Conservation (phyloP, 75 land plant genomes). For the Larix kaempferi region DNA sequence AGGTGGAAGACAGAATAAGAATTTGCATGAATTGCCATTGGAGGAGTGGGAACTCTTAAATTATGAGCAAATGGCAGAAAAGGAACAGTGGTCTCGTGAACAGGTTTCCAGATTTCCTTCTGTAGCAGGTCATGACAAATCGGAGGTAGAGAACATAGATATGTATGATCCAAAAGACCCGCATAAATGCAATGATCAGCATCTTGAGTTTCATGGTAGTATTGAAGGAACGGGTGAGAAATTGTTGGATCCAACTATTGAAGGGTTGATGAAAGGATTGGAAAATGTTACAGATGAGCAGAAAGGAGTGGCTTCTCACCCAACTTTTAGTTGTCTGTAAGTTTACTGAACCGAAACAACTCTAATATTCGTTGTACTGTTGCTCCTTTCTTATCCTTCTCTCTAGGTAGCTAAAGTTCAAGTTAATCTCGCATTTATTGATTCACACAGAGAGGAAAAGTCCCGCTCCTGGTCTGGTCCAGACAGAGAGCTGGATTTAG, state of each 20-base stretch:
- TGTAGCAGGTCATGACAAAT: too few relatives aligned
- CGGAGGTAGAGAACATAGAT: too few relatives aligned
- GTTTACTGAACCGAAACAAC: background rate
- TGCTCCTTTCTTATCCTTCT: too few relatives aligned
- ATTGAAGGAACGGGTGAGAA: background rate
- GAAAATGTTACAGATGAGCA: background rate
- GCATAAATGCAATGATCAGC: too few relatives aligned
- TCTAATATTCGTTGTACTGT: too few relatives aligned
- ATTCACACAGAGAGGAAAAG: slow-evolving; percentile 69
- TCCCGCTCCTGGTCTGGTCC: slow-evolving; percentile 96
- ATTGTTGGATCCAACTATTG: background rate
- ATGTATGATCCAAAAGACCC: too few relatives aligned
- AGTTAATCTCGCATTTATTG: too few relatives aligned
- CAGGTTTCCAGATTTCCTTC: too few relatives aligned
- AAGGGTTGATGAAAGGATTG: background rate
- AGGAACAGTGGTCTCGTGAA: too few relatives aligned
- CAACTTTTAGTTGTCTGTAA: slow-evolving; percentile 2
- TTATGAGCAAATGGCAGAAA: background rate
- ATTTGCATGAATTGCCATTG: background rate
- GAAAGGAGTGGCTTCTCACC: background rate
- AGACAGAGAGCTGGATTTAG: slow-evolving; percentile 79
- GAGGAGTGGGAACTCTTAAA: slow-evolving; percentile 9
- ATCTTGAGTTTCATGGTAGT: background rate
- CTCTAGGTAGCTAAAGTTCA: too few relatives aligned
- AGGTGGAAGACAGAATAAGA: background rate